Base-by-base conservation (phyloP, 108 stramenopile genomes). In the Cyclotella choctawhatcheeana region DNA sequence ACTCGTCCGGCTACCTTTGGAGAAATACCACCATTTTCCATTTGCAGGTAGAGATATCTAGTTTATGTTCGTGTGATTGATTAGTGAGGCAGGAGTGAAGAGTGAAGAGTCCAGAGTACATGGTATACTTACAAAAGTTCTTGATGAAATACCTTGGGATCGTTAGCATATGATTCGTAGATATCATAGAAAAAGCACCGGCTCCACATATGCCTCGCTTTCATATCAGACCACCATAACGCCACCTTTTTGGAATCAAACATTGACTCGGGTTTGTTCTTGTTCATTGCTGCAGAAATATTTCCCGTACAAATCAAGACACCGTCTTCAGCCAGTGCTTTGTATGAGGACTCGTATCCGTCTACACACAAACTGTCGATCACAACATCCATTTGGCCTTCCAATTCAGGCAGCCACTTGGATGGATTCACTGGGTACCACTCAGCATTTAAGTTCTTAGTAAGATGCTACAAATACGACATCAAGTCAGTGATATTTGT, bases 361-460 rank as follows among this genome's bases (percentile, higher is more conserved):
- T 85, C 84, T 2, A 84, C 30, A 47, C 82, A 86, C 0, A 74
- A 29, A 43, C 71, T 78, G 48, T 90, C 89, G 47, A 90, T 60
- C 0, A 88, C 86, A 58, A 87, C 66, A 64, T 90, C 87, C 84
- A 90, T 88, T 62, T 78, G 58, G 13, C 87, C 86, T 53, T 85
- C 54, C 5, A 90, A 50, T 8, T 12, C 13, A 13, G 85, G 74
- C 14, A 84, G 64, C 89, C 89, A 90, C 60, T 71, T 72, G 40
- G 77, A 53, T 13, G 82, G 73, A 24, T 87, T 69, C 44, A 81
- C 52, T 6, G 59, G 59, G 24, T 22, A 60, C 59, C 59, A 60
- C 37, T 43, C 35, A 30, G 59, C 59, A 13, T 22, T 30, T 12
- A 60, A 60, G 25, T 60, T 60, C 40, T 60, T 60, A 6, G 59